Evolutionary conservation across 2,329 filamentous ascomycete species (phyloP), one percentile per base, ranked within the genome.

Genomic region (Aspergillus niger): DNA sequence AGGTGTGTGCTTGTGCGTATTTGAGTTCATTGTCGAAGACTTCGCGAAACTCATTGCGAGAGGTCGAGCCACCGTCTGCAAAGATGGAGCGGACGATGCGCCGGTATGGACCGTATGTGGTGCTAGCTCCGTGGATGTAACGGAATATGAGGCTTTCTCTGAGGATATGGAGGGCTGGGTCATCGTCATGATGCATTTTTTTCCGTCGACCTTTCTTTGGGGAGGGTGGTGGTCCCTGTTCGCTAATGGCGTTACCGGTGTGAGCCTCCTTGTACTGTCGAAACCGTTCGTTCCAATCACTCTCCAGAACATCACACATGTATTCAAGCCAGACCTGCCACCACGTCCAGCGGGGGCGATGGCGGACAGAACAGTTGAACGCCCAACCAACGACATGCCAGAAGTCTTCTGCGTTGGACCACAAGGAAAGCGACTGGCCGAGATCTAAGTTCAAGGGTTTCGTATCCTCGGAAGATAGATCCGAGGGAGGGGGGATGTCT

Each of bases 301-400:
- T 74, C 62, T 80, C 75, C 1, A 82, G 67, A 1, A 78, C 70
- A 13, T 79, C 74, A 55, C 80, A 75, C 73, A 97, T 89, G 63
- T 90, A 88, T 36, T 88, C 85, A 13, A 98, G 80, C 90, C 92
- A 97, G 7, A 86, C 77, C 67, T 84, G 87, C 92, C 93, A 98
- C 70, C 88, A 84, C 53, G 82, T 83, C 94, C 95, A 98, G 20
- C 94, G 84, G 43, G 85, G 82, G 1, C 87, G 87, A 67, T 94
- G 82, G 32, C 84, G 75, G 1, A 90, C 83, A 55, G 91, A 93
- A 78, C 94, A 98, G 72, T 94, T 95, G 74, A 98, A 92, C 0
- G 91, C 90, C 95, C 95, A 98, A 3, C 94, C 95, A 0, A 95
- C 84, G 0, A 91, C 85, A 44, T 88, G 85, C 92, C 95, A 99